Evolutionary conservation across 2,329 filamentous ascomycete genomes (phyloP).

Genomic region (Tympanopsis confertula): DNA sequence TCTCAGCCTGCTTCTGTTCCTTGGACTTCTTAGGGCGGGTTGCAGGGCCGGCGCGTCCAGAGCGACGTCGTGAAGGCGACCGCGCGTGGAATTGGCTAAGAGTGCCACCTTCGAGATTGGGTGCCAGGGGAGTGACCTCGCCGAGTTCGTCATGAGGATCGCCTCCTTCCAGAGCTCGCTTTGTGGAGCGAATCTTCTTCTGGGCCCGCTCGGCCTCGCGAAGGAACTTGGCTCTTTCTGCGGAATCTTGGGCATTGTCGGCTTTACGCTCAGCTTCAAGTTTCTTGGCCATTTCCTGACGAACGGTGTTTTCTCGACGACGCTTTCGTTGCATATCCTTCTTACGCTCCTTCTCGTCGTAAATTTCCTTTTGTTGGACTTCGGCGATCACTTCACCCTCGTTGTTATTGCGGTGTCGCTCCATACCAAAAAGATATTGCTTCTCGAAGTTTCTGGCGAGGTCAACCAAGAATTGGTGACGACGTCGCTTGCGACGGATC

Average conservation of each 20-base stretch:
- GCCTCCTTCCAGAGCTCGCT: slow-evolving; percentile 71
- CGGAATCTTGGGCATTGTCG: slow-evolving; percentile 67
- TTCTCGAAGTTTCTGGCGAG: slow-evolving; percentile 51
- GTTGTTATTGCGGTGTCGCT: slow-evolving; percentile 65
- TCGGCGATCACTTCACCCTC: slow-evolving; percentile 74
- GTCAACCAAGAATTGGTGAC: slow-evolving; percentile 44
- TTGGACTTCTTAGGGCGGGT: slow-evolving; percentile 82
- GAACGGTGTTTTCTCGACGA: slow-evolving; percentile 89
- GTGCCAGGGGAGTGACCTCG: slow-evolving; percentile 72
- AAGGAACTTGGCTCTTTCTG: slow-evolving; percentile 68
- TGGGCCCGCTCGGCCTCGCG: slow-evolving; percentile 80
- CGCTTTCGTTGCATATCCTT: slow-evolving; percentile 99
- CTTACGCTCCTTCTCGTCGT: slow-evolving; percentile 95
- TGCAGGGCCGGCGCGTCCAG: slow-evolving; percentile 40
- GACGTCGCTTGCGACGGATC: slow-evolving; percentile 17
- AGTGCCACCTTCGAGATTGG: slow-evolving; percentile 36
- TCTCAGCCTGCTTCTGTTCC: slow-evolving; percentile 71
- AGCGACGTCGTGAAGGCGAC: slow-evolving; percentile 32
- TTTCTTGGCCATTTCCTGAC: slow-evolving; percentile 82
- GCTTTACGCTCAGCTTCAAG: slow-evolving; percentile 71
- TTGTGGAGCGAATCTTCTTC: slow-evolving; percentile 86
- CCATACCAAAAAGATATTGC: slow-evolving; percentile 61
- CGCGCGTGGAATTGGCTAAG: slow-evolving; percentile 36
- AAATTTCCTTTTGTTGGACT: slow-evolving; percentile 79
- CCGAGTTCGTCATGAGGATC: slow-evolving; percentile 75